These are phyloP conservation scores for Reticulascus tulasneorum DNA, from an alignment of 2,329 filamentous ascomycete species.

Conservation along the genomic window DNA sequence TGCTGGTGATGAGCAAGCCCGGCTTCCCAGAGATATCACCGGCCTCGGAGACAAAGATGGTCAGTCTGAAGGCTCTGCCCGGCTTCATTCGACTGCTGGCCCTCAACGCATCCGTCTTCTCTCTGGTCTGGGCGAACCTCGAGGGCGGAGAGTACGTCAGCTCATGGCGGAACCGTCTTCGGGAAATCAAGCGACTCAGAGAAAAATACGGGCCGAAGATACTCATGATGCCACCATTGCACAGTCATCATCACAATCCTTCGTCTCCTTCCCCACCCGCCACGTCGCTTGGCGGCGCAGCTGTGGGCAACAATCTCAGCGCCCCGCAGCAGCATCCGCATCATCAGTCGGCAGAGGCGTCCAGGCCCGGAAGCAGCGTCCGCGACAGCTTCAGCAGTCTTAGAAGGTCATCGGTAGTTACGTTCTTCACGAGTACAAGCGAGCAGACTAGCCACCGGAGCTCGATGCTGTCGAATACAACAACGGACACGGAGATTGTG, in stretches of 20 bases:
- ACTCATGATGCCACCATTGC: conserved; percentile 26
- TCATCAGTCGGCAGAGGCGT: conserved; percentile 22
- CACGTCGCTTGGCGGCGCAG: conserved; percentile 25
- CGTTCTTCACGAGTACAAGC: conserved; percentile 56
- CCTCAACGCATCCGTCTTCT: conserved; percentile 91
- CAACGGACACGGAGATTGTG: conserved; percentile 50
- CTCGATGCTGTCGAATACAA: conserved; percentile 49
- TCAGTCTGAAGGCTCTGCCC: conserved; percentile 77
- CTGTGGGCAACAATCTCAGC: conserved; percentile 13
- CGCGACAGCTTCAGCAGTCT: conserved; percentile 60
- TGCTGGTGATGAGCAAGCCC: conserved; percentile 82
- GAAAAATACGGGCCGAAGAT: conserved; percentile 57
- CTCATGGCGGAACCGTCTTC: conserved; percentile 82
- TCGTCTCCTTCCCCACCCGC: conserved; percentile 23
- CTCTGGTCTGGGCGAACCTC: conserved; percentile 78
- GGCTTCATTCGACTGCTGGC: conserved; percentile 84
- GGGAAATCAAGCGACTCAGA: conserved; percentile 78
- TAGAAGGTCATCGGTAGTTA: conserved; percentile 60
- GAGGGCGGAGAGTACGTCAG: conserved; percentile 80
- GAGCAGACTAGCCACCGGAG: conserved; percentile 56
- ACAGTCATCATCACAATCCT: conserved; percentile 21
- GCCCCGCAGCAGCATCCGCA: conserved; percentile 1
- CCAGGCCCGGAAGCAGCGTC: conserved; percentile 44
- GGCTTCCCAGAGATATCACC: conserved; percentile 91
- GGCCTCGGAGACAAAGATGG: conserved; percentile 82